Evolutionary conservation across 2,329 filamentous ascomycete species (phyloP), one percentile per base, ranked within the genome.

Genomic region (Tetracladium maxilliforme): DNA sequence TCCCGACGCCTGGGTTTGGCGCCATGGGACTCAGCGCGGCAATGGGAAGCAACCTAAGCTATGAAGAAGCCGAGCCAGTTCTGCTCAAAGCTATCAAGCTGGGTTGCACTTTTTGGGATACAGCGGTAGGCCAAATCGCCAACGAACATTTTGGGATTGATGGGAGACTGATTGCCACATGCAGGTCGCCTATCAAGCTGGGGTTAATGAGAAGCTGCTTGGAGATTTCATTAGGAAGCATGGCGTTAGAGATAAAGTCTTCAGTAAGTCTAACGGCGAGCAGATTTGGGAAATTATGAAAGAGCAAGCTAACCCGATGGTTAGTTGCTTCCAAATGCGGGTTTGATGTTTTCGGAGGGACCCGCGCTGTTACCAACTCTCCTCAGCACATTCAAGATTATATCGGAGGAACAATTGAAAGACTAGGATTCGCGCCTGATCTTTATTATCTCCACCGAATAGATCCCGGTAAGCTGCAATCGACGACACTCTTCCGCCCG

Each of bases 191-290:
- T 63, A 62, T 30, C 37, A 45, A 36, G 48, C 49, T 3, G 58
- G 58, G 18, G 47, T 58, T 9, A 62, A 64, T 24, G 59, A 63
- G 27, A 60, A 57, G 38, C 47, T 63, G 1, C 39, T 63, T 0
- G 59, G 58, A 4, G 55, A 61, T 16, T 63, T 62, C 30, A 60
- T 63, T 31, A 38, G 51, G 14, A 63, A 61, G 34, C 56, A 63
- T 38, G 56, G 61, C 24, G 43, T 56, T 7, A 53, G 59, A 3
- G 56, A 61, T 27, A 60, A 61, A 32, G 19, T 62, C n/a, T 61
- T 62, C 32, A 38, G 55, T 58, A 30, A 26, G 52, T 41, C 7
- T 17, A 22, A 21, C 7, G n/a, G 18, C n/a, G 9, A 19, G 41
- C 5, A 11, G 18, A 3, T 44, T 60, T 16, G 59, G 54, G 23